A percentile compares a stretch with the other conserved stretches of the same genome.
These are phyloP conservation scores for Neocallimastix lanati DNA, from an alignment of 192 early-diverging fungal genomes.

Conservation along the genomic window DNA sequence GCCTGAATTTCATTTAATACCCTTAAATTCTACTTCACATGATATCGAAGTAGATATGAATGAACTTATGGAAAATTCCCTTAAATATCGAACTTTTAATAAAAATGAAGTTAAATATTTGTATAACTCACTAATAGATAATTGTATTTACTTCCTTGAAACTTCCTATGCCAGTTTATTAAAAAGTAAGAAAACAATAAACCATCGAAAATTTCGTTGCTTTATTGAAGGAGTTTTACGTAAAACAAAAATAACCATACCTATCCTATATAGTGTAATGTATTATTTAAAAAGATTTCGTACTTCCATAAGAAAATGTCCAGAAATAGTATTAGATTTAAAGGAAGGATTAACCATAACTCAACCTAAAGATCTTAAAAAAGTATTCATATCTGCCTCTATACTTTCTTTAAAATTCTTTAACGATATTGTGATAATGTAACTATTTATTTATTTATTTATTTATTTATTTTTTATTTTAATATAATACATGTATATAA, in stretches of 20 bases:
- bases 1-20: no score
- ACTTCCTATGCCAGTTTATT: neutral
- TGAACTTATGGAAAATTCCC: no score
- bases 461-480: no score
- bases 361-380: neutral
- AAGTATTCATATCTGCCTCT: neutral
- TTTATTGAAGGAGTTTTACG: neutral
- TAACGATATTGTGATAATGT: neutral
- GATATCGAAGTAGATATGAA: no score
- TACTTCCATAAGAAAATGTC: neutral
- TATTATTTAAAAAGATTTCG: neutral
- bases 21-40: no score
- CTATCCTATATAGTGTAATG: neutral
- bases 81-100: no score
- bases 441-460: no score
- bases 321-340: neutral
- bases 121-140: neutral
- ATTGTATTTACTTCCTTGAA: neutral
- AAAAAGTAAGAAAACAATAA: neutral
- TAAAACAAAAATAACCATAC: neutral
- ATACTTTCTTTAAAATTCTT: neutral
- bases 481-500: no score
- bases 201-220: neutral
- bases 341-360: neutral
- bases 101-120: neutral